Conservation (phyloP, 495 filamentous ascomycete genomes). For the Rhypophila decipiens region DNA sequence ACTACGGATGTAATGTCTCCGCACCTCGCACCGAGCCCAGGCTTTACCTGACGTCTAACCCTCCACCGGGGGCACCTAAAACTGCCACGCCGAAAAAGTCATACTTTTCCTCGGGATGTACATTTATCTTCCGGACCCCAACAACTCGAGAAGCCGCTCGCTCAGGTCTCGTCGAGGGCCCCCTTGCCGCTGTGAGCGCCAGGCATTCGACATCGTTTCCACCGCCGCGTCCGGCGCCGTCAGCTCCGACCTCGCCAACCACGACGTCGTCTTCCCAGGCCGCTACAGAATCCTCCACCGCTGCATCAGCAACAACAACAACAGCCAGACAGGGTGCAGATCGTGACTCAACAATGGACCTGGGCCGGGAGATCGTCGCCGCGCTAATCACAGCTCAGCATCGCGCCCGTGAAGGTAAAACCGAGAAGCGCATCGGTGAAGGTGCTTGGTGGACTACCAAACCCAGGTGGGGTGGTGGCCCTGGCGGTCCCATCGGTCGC, state of each 20-base stretch:
- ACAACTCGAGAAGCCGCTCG: constrained; percentile 63
- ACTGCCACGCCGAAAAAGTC: constrained; percentile 31
- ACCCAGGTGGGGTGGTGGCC: constrained; percentile 71
- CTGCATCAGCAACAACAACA: neutral
- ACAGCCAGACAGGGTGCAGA: constrained; percentile 8
- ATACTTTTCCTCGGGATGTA: constrained; percentile 46
- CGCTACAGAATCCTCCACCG: neutral
- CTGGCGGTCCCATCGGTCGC: constrained; percentile 54
- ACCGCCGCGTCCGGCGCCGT: constrained; percentile 11
- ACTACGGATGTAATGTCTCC: constrained; percentile 68
- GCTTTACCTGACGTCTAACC: constrained; percentile 50
- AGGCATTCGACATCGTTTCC: constrained; percentile 47
- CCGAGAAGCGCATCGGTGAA: constrained; percentile 62
- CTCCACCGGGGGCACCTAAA: constrained; percentile 40
- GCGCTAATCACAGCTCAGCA: constrained; percentile 78
- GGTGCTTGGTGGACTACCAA: constrained; percentile 74
- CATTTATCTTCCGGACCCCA: constrained; percentile 61
- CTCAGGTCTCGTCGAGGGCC: constrained; percentile 69
- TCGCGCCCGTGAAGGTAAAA: constrained; percentile 61
- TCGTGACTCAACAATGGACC: constrained; percentile 54
- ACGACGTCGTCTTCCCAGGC: neutral
- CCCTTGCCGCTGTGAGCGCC: constrained; percentile 57
- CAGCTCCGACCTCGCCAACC: neutral
- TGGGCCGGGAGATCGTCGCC: constrained; percentile 66
- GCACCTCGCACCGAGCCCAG: constrained; percentile 57